phyloP scores from a whole-genome alignment of 306 rosid species.

The Alnus glutinosa region DNA sequence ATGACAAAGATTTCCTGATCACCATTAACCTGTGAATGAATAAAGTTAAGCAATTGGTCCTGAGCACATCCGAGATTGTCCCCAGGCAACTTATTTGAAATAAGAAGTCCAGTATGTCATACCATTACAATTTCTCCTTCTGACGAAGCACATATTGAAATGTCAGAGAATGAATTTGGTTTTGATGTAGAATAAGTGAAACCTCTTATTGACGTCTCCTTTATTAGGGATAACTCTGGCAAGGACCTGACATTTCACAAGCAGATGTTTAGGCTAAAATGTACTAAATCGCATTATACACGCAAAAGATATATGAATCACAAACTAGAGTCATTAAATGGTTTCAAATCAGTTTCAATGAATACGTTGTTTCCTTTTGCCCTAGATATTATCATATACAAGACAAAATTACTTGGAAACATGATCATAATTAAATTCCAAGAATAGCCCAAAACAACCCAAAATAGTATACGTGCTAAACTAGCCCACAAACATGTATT shows the following conservation, averaged over 20 bases:
- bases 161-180: slow-evolving; percentile 46
- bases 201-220: slow-evolving; percentile 71
- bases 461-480: not conserved
- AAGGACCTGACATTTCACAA: slow-evolving; percentile 59
- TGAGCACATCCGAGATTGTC: not conserved
- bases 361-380: too few relatives aligned
- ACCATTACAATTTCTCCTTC: slow-evolving; percentile 82
- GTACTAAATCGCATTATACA: not conserved
- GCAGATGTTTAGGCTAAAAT: slow-evolving; percentile 11
- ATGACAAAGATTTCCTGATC: slow-evolving; percentile 68
- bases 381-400: not conserved
- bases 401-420: not conserved
- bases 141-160: slow-evolving; percentile 61
- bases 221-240: slow-evolving; percentile 64
- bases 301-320: slow-evolving; percentile 8
- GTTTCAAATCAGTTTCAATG: not conserved
- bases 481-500: not conserved
- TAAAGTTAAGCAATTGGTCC: not conserved
- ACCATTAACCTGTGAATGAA: slow-evolving; percentile 60
- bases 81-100: not conserved
- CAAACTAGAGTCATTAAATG: slow-evolving; percentile 13
- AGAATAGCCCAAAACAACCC: not conserved
- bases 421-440: not conserved
- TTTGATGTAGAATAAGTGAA: slow-evolving; percentile 61
- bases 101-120: slow-evolving; percentile 26